These are phyloP conservation scores for Selaginella tamariscina DNA, from an alignment of 75 land plant species.

Conservation along the genomic window DNA sequence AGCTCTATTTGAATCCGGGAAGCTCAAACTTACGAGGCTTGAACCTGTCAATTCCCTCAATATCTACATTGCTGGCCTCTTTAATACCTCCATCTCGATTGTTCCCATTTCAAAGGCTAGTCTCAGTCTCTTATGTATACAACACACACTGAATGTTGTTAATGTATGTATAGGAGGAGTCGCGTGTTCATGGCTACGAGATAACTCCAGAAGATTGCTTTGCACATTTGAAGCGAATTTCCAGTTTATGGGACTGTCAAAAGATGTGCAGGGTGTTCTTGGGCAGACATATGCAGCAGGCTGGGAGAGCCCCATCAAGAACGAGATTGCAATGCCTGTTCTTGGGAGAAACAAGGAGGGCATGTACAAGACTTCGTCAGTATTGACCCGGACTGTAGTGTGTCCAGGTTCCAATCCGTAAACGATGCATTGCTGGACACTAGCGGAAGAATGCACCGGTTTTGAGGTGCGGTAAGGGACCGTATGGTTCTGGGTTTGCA, in stretches of 20 bases:
- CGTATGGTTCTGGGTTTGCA: background rate
- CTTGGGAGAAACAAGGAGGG: background rate
- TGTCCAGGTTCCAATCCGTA: background rate
- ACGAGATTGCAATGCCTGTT: background rate
- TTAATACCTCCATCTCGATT: background rate
- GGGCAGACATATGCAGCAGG: conserved; percentile 8
- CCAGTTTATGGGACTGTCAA: conserved; percentile 1
- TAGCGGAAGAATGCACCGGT: background rate
- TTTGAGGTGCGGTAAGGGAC: background rate
- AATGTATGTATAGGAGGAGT: no score
- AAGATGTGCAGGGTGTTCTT: background rate
- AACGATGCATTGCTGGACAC: background rate
- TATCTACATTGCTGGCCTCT: background rate
- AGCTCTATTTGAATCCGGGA: background rate
- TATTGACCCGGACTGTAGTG: conserved; percentile 8
- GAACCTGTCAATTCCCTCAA: conserved; percentile 2
- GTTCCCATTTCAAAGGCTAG: conserved; percentile 2
- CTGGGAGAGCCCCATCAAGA: background rate
- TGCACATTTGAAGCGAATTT: conserved; percentile 8
- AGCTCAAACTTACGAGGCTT: background rate
- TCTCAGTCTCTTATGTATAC: no score
- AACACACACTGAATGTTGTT: no score
- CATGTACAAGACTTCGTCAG: background rate
- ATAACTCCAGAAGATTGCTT: conserved; percentile 2
- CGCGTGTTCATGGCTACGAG: background rate